Percentiles rank a stretch among this genome's conserved stretches.
Evolutionary conservation across 352 stramenopile species (phyloP).

Genomic region (Phytopythium sindhum): DNA sequence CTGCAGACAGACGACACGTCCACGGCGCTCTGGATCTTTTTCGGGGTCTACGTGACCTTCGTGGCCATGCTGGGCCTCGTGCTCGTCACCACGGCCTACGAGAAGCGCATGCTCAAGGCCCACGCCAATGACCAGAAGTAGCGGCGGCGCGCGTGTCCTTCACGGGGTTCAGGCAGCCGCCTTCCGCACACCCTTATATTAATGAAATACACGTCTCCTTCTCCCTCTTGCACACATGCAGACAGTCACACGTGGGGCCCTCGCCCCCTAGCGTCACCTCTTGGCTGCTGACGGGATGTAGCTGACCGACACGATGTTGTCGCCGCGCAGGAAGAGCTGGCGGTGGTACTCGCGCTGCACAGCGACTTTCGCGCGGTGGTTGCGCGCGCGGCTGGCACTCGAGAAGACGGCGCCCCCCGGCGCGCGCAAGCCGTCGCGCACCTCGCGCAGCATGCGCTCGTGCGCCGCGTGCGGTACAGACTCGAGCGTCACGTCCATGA

Average conservation of each 20-base stretch:
- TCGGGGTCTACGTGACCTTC: constrained; percentile 66
- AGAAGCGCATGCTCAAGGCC: constrained; percentile 55
- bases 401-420: constrained; percentile 39
- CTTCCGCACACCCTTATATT: neutral
- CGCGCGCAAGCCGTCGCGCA: constrained; percentile 21
- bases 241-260: too few species aligned
- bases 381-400: constrained; percentile 32
- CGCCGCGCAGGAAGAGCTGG: constrained; percentile 90
- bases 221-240: too few species aligned
- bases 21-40: constrained; percentile 81
- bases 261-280: constrained; percentile 10
- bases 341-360: constrained; percentile 51
- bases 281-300: constrained; percentile 30
- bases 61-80: constrained; percentile 59
- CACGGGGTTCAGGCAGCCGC: neutral
- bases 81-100: constrained; percentile 58
- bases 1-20: constrained; percentile 76
- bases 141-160: constrained; percentile 3
- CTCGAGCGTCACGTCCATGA: constrained; percentile 87
- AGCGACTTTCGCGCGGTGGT: constrained; percentile 28
- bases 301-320: constrained; percentile 87
- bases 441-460: constrained; percentile 25
- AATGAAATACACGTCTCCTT: constrained; percentile 7
- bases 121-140: constrained; percentile 35
- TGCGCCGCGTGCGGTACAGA: constrained; percentile 43